Conservation (phyloP, 2,329 filamentous ascomycete genomes). For the Ceratocystis albifundus region DNA sequence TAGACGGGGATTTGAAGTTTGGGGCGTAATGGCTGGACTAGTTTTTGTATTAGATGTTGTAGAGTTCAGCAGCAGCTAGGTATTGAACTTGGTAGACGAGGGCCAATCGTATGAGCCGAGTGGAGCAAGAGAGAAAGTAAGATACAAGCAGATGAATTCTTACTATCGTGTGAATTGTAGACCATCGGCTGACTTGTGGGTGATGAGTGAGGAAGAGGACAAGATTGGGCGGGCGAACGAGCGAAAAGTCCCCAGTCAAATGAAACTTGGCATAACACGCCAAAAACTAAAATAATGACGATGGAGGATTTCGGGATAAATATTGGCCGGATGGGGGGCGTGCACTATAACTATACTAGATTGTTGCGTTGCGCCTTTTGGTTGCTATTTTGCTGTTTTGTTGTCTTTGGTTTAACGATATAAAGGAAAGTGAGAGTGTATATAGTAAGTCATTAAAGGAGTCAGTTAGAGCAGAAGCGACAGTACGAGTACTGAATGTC, state of each 20-base stretch:
- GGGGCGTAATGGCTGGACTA: background rate
- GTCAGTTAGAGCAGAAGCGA: background rate
- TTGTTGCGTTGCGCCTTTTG: no score
- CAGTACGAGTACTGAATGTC: background rate
- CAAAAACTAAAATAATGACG: conserved; percentile 10
- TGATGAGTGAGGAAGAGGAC: background rate
- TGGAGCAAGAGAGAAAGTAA: background rate
- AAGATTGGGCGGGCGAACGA: background rate
- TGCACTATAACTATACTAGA: conserved; percentile 6
- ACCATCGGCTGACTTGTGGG: no score
- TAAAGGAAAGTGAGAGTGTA: background rate
- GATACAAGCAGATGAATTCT: no score
- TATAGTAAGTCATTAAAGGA: no score
- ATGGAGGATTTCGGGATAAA: conserved; percentile 11
- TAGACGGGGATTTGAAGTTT: background rate
- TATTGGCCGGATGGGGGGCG: conserved; percentile 11
- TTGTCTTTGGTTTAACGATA: background rate
- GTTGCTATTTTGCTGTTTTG: background rate
- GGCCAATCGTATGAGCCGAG: no score
- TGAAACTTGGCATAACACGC: conserved; percentile 1
- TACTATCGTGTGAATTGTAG: no score
- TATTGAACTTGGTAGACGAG: background rate
- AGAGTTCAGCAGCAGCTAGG: background rate
- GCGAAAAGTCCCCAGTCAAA: background rate
- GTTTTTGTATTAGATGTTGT: conserved; percentile 7